Percentiles rank a stretch among this genome's conserved stretches.
These are phyloP conservation scores for Trichothecium sympodiale DNA, from an alignment of 2,329 filamentous ascomycete genomes.

Conservation along the genomic window DNA sequence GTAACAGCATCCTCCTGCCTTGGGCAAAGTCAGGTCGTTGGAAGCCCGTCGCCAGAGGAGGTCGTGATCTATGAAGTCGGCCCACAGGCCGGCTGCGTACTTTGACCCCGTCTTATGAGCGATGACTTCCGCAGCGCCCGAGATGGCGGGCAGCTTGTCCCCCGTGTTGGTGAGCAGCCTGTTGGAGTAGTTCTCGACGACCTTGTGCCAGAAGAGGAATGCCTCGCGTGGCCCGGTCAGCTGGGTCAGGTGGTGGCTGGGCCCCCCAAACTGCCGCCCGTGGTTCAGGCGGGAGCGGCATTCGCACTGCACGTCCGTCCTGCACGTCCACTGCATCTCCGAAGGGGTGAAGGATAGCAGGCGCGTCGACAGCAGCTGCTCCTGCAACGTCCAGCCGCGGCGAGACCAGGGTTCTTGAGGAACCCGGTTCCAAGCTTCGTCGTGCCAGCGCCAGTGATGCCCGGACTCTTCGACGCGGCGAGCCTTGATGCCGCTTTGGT, in stretches of 20 bases:
- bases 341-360: not conserved
- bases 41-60: constrained; percentile 11
- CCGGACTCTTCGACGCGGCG: too few relatives aligned
- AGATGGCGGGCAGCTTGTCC: constrained; percentile 18
- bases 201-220: constrained; percentile 15
- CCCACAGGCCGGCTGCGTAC: constrained; percentile 19
- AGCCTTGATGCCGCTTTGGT: too few relatives aligned
- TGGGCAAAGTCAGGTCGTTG: not conserved
- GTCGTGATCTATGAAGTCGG: constrained; percentile 12
- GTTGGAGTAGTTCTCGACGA: constrained; percentile 16
- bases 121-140: constrained; percentile 14
- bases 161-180: constrained; percentile 9
- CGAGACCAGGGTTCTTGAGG: not conserved
- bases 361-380: not conserved
- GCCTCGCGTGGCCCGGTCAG: constrained; percentile 9
- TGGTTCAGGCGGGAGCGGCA: constrained; percentile 13
- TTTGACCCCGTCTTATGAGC: constrained; percentile 9
- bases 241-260: constrained; percentile 5
- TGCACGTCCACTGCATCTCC: not conserved
- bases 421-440: too few relatives aligned
- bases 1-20: not conserved
- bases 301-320: constrained; percentile 9
- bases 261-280: constrained; percentile 10
- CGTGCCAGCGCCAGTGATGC: too few relatives aligned
- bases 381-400: not conserved